Conservation (phyloP, 2,329 filamentous ascomycete species). For the Huntiella moniliformis region DNA sequence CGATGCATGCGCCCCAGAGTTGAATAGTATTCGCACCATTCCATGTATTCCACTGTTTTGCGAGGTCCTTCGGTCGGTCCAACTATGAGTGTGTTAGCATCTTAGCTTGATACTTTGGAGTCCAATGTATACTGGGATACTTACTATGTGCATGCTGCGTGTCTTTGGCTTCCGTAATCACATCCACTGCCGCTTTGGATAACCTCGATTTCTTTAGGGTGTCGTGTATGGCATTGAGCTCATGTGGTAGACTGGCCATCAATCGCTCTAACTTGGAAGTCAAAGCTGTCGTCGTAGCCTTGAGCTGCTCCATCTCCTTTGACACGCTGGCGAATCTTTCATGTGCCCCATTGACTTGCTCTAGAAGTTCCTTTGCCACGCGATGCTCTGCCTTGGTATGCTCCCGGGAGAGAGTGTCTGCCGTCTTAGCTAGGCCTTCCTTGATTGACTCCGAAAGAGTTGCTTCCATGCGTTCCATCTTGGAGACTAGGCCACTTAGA, state of each 20-base stretch:
- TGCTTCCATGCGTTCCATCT: slow-evolving; percentile 6
- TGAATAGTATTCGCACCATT: slow-evolving; percentile 10
- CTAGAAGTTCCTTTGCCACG: slow-evolving; percentile 5
- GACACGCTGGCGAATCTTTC: slow-evolving; percentile 1
- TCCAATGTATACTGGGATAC: too few relatives aligned
- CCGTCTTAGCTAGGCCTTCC: not conserved
- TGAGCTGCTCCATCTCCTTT: slow-evolving; percentile 2
- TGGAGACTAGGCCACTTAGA: slow-evolving; percentile 1
- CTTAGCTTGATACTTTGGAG: too few relatives aligned
- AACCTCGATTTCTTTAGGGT: slow-evolving; percentile 6
- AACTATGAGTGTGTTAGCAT: too few relatives aligned
- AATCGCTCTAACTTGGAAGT: slow-evolving; percentile 3
- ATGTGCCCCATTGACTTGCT: slow-evolving; percentile 6
- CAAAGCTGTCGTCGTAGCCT: slow-evolving; percentile 3
- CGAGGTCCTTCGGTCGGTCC: not conserved
- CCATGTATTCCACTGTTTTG: slow-evolving; percentile 7
- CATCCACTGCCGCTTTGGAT: not conserved
- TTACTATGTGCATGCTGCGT: too few relatives aligned
- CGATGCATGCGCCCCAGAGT: slow-evolving; percentile 9
- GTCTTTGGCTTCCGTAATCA: too few relatives aligned
- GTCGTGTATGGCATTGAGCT: slow-evolving; percentile 5
- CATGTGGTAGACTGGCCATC: slow-evolving; percentile 6
- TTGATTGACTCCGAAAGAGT: not conserved
- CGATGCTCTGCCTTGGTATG: slow-evolving; percentile 4
- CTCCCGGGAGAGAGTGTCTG: not conserved